Conservation (phyloP, 129 eudicot genomes). For the Chrysanthemum lavandulifolium region DNA sequence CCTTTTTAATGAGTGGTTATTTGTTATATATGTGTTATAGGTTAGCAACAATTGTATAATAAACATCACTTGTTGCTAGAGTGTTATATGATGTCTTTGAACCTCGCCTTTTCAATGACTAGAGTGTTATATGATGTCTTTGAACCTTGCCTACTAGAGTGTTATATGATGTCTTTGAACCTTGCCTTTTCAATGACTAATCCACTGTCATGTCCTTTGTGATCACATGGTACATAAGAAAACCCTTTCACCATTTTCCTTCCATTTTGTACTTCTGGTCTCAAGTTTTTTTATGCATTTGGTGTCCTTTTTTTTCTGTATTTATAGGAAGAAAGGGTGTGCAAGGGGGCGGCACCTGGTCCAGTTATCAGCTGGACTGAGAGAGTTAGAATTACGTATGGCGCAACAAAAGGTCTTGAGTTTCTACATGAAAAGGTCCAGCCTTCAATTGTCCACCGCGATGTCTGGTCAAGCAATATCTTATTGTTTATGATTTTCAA, state of each 20-base stretch:
- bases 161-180: no score
- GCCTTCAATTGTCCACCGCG: constrained; percentile 95
- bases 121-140: no score
- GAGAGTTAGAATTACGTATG: constrained; percentile 86
- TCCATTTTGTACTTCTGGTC: background rate
- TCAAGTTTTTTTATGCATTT: background rate
- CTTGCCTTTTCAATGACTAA: no score
- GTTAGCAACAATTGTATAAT: no score
- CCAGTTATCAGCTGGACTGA: constrained; percentile 81
- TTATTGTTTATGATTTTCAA: constrained; percentile 71
- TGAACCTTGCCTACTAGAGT: no score
- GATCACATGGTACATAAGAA: constrained; percentile 62
- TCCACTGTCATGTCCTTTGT: no score
- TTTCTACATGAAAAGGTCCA: constrained; percentile 86
- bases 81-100: no score
- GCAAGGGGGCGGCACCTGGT: constrained; percentile 95
- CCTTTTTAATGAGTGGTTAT: no score
- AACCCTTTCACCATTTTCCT: constrained; percentile 4
- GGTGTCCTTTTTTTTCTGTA: background rate
- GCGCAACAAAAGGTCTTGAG: constrained; percentile 94
- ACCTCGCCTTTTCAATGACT: no score
- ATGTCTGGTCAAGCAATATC: constrained; percentile 93
- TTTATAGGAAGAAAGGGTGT: constrained; percentile 88
- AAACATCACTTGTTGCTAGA: no score
- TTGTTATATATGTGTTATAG: no score